Conservation (phyloP, 257 asterid genomes). For the Jasminum sambac region DNA sequence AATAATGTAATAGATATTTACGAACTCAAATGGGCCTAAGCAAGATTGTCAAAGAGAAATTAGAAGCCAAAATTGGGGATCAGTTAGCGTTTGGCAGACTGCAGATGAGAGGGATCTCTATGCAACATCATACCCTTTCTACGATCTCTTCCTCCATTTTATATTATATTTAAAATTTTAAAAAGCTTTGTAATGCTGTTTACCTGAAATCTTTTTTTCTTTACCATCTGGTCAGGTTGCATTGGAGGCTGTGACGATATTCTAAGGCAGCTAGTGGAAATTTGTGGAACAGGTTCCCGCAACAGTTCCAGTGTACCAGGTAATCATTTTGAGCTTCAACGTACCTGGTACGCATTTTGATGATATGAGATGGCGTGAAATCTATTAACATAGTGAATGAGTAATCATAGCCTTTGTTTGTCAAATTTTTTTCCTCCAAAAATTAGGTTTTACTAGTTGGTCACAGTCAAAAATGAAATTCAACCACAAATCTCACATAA, state of each 20-base stretch:
- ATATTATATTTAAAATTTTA: background rate
- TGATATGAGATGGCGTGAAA: background rate
- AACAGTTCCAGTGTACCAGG: constrained; percentile 59
- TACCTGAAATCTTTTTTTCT: constrained; percentile 15
- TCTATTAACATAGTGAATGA: background rate
- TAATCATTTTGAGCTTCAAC: constrained; percentile 26
- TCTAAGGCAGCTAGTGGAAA: constrained; percentile 72
- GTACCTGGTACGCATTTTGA: background rate
- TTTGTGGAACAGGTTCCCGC: constrained; percentile 96
- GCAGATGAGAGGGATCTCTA: background rate
- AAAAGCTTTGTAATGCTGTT: background rate
- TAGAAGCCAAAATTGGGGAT: background rate
- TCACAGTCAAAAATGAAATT: no score
- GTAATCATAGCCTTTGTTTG: background rate
- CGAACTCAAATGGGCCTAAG: background rate
- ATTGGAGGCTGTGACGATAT: constrained; percentile 93
- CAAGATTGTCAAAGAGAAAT: background rate
- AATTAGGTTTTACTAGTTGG: no score
- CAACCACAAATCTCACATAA: no score
- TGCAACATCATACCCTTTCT: background rate
- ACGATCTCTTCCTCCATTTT: background rate
- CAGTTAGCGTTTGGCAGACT: background rate
- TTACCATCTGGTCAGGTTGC: constrained; percentile 59
- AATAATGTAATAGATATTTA: background rate
- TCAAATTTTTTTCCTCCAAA: no score